These are phyloP conservation scores for Pyrenochaeta sp. DNA, from an alignment of 2,329 filamentous ascomycete species.

Conservation along the genomic window DNA sequence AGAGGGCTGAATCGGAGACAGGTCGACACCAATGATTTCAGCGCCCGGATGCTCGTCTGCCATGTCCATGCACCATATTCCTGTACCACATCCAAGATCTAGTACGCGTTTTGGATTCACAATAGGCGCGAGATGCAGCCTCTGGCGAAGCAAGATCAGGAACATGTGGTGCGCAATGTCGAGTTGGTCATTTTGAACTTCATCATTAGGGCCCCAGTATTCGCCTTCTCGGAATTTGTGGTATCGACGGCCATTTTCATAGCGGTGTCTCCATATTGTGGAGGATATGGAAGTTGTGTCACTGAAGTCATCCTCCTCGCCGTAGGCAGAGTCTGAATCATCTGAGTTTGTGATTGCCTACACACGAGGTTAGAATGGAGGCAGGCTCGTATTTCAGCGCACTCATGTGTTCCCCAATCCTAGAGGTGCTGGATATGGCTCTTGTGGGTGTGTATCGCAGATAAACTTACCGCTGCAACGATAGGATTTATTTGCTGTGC, in stretches of 20 bases:
- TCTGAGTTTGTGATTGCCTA: conserved; percentile 14
- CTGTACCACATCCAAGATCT: conserved; percentile 38
- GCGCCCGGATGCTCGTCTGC: conserved; percentile 41
- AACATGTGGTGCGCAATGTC: conserved; percentile 42
- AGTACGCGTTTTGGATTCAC: conserved; percentile 25
- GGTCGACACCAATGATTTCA: conserved; percentile 56
- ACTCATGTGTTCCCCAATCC: too few species aligned
- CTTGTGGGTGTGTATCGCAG: neutral
- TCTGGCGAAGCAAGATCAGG: conserved; percentile 28
- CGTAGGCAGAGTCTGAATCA: conserved; percentile 35
- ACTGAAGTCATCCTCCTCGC: conserved; percentile 30
- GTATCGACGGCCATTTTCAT: conserved; percentile 45
- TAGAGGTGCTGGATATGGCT: neutral
- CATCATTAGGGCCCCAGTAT: conserved; percentile 44
- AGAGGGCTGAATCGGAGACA: conserved; percentile 57
- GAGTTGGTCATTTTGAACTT: conserved; percentile 37
- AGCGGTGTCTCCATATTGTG: conserved; percentile 40
- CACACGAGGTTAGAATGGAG: neutral
- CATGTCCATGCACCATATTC: conserved; percentile 42
- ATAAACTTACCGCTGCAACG: conserved; percentile 16
- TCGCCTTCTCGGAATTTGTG: conserved; percentile 42
- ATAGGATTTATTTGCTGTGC: conserved; percentile 20
- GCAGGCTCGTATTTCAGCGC: neutral
- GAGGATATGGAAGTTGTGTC: conserved; percentile 44
- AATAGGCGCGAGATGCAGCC: conserved; percentile 35